phyloP scores from a whole-genome alignment of 306 rosid species.

The Pueraria montana region DNA sequence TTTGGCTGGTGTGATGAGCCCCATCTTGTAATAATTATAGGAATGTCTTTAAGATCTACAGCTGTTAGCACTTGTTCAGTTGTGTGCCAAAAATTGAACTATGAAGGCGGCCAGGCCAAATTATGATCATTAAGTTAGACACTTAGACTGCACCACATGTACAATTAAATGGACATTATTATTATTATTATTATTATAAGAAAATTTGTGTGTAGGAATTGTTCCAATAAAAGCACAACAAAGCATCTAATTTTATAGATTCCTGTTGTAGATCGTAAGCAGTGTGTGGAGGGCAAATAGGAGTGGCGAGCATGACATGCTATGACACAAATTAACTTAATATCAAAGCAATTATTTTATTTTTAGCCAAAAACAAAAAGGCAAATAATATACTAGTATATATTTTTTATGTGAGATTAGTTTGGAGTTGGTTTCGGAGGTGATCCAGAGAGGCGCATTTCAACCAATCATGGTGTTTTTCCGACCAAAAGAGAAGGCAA shows the following conservation, averaged over 20 bases:
- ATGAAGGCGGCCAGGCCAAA: constrained; percentile 53
- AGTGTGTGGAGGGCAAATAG: constrained; percentile 14
- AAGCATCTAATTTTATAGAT: constrained; percentile 39
- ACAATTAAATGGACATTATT: constrained; percentile 5
- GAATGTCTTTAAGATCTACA: constrained; percentile 52
- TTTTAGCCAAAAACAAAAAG: neutral
- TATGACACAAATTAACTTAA: constrained; percentile 36
- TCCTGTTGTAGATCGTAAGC: constrained; percentile 20
- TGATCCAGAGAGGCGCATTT: constrained; percentile 46
- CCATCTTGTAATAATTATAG: constrained; percentile 46
- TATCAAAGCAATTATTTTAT: constrained; percentile 37
- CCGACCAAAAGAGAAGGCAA: constrained; percentile 45
- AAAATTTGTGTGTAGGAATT: neutral
- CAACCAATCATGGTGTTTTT: constrained; percentile 49
- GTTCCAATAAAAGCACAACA: constrained; percentile 29
- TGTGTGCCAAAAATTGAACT: constrained; percentile 51
- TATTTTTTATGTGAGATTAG: constrained; percentile 19
- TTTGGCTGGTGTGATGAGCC: constrained; percentile 30
- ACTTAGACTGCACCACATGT: constrained; percentile 7
- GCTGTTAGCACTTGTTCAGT: constrained; percentile 48
- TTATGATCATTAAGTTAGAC: constrained; percentile 28
- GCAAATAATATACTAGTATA: neutral
- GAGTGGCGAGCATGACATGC: constrained; percentile 53
- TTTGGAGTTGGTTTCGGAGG: constrained; percentile 46
- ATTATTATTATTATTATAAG: neutral